A percentile compares a stretch with the other conserved stretches of the same genome.
phyloP scores from a whole-genome alignment of 306 rosid species.

The Cucumis melo region DNA sequence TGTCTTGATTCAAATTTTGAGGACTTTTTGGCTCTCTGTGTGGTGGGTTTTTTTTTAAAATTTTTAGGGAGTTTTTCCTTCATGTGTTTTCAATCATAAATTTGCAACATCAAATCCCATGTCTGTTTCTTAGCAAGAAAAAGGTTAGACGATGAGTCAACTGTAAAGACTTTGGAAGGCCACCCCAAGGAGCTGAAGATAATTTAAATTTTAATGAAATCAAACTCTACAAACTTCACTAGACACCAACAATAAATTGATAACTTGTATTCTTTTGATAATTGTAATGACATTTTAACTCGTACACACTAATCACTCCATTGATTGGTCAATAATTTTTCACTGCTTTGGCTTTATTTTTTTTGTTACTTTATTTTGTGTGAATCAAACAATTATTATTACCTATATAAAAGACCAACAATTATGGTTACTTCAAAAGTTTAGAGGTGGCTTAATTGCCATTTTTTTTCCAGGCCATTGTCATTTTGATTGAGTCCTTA shows the following conservation, averaged over 20 bases:
- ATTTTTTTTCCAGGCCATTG: conserved; percentile 48
- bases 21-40: background rate
- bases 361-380: background rate
- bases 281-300: background rate
- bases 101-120: background rate
- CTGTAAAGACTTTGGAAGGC: background rate
- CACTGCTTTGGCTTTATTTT: background rate
- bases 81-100: background rate
- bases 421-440: background rate
- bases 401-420: background rate
- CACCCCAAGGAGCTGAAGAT: background rate
- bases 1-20: background rate
- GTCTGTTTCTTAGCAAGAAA: background rate
- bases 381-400: background rate
- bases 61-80: background rate
- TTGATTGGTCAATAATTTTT: background rate
- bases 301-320: background rate
- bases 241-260: background rate
- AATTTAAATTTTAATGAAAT: no score
- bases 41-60: background rate
- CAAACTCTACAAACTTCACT: background rate
- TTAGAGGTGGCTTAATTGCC: background rate
- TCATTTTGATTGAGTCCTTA: conserved; percentile 65
- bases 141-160: background rate
- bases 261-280: background rate